Base-by-base conservation (phyloP, 106 monocot species). In the Triglochin maritima region DNA sequence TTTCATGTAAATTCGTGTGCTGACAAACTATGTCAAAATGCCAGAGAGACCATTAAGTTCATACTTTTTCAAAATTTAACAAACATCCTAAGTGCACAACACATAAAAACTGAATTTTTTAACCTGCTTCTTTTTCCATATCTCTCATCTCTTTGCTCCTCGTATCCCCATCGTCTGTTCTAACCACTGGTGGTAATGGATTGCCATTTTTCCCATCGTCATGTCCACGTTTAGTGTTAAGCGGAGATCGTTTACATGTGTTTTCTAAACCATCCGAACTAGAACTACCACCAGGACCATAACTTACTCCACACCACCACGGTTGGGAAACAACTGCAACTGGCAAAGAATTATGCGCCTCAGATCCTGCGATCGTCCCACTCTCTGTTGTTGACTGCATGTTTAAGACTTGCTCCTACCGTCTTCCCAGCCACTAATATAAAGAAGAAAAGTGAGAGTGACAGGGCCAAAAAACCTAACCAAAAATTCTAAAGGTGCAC, bases 71-170 rank as follows among this genome's bases (percentile, higher is more conserved):
- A 57, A 13, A 57, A 4, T 57, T 15, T 57, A n/a, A 57, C 57
- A 8, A 42, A 16, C 60, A 17, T 9, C 42, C 9, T 41, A 3
- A 9, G n/a, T 1, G 9, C 9, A 44, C 43, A 44, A 4, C 60
- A 17, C 16, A 60, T 29, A 60, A 60, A 60, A 9, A 44, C 60
- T 9, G 10, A 7, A 4, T 29, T 9, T 0, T 29, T 41, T 60
- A 16, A 60, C 60, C 60, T 60, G 16, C 60, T 60, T 60, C 60
- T 44, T 10, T 60, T 60, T 41, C 60, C 41, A 41, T 9, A 60
- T 60, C 60, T 42, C 9, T 16, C 60, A 60, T 60, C 41, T 42
- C 60, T 60, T 60, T 60, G 41, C 9, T 17, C 0, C 43, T 29
- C 29, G 29, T 29, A 60, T 9, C 17, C 5, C 2, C 17, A 9